Conservation (phyloP, 2,329 filamentous ascomycete species). For the Clonostachys rosea region DNA sequence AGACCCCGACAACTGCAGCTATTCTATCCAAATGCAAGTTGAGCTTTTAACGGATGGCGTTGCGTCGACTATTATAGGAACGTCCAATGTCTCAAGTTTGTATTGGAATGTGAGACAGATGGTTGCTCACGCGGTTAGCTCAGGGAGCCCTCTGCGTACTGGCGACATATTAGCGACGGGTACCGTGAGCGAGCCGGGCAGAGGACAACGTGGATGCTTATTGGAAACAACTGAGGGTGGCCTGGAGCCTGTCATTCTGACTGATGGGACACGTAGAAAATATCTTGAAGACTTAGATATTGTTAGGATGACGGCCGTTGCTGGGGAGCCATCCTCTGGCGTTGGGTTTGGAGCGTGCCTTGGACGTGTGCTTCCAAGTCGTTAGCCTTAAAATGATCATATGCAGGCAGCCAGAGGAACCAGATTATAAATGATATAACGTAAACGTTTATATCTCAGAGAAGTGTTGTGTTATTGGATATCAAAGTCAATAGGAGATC, state of each 20-base stretch:
- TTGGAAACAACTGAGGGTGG: constrained; percentile 70
- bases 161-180: constrained; percentile 76
- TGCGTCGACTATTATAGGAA: constrained; percentile 49
- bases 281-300: constrained; percentile 14
- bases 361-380: no score
- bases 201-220: constrained; percentile 63
- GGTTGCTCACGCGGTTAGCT: no score
- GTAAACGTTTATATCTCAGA: no score
- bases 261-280: constrained; percentile 54
- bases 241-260: constrained; percentile 57
- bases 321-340: no score
- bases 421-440: no score
- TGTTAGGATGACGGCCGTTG: no score
- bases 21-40: constrained; percentile 21
- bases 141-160: constrained; percentile 46
- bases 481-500: no score
- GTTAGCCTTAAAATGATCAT: no score
- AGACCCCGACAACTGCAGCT: constrained; percentile 5
- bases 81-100: constrained; percentile 10
- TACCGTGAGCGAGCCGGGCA: constrained; percentile 64
- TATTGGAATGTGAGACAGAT: no score
- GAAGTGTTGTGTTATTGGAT: no score
- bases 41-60: constrained; percentile 22
- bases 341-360: no score
- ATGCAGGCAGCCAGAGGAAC: no score